Evolutionary conservation across 768 basidiomycete species (phyloP).

Genomic region (Hortiboletus flavorubellus): DNA sequence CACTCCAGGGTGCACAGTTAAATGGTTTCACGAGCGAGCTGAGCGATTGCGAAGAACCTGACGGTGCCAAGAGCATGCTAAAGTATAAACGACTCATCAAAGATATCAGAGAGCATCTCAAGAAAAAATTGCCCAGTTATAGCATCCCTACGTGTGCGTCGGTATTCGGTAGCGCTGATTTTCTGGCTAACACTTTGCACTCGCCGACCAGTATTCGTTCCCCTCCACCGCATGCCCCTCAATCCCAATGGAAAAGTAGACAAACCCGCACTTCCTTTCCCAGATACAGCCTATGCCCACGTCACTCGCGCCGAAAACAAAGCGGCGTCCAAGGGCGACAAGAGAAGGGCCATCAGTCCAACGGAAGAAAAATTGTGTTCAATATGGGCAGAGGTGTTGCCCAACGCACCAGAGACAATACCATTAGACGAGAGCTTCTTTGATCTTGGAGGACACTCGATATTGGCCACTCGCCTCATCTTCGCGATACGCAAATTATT

Average conservation of each 20-base stretch:
- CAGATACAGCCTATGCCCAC: constrained; percentile 77
- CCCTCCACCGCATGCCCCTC: constrained; percentile 91
- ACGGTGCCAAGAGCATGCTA: constrained; percentile 70
- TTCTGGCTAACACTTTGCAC: constrained; percentile 1
- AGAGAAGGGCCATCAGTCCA: constrained; percentile 46
- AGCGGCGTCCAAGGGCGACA: constrained; percentile 22
- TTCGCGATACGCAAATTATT: constrained; percentile 95
- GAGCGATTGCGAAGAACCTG: constrained; percentile 44
- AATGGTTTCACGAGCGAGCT: constrained; percentile 71
- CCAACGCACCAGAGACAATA: constrained; percentile 71
- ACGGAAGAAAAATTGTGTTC: constrained; percentile 78
- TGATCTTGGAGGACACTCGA: constrained; percentile 97
- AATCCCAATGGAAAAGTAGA: constrained; percentile 99
- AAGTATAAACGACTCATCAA: constrained; percentile 87
- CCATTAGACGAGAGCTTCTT: constrained; percentile 95
- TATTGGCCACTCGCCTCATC: constrained; percentile 93
- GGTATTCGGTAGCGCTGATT: neutral
- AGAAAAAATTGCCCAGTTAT: constrained; percentile 94
- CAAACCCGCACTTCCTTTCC: constrained; percentile 97
- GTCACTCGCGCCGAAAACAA: constrained; percentile 42
- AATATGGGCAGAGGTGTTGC: constrained; percentile 85
- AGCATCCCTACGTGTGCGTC: constrained; percentile 84
- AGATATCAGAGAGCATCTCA: constrained; percentile 91
- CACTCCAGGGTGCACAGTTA: constrained; percentile 64
- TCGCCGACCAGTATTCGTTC: constrained; percentile 74